phyloP scores from a whole-genome alignment of 164 flowering plant species.

The Vitis amurensis region DNA sequence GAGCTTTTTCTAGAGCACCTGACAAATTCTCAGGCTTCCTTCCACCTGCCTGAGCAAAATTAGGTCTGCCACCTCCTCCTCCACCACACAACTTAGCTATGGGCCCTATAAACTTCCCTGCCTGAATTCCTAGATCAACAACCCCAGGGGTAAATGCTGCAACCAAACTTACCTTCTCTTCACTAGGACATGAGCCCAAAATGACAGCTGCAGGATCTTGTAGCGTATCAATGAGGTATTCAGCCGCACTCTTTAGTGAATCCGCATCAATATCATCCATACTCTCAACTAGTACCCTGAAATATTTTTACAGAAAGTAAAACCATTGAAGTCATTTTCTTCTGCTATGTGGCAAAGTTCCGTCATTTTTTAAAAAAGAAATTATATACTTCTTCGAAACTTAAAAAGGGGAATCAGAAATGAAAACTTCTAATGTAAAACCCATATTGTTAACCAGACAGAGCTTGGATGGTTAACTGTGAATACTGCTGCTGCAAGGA shows the following conservation, averaged over 20 bases:
- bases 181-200: constrained; percentile 85
- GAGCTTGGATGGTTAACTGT: too few species aligned
- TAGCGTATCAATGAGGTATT: constrained; percentile 53
- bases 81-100: constrained; percentile 93
- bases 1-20: constrained; percentile 77
- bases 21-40: constrained; percentile 80
- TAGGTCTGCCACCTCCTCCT: constrained; percentile 95
- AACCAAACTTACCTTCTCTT: constrained; percentile 83
- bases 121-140: constrained; percentile 74
- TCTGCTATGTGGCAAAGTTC: not conserved
- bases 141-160: constrained; percentile 83
- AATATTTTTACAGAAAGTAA: not conserved
- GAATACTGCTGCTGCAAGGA: too few species aligned
- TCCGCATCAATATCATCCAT: constrained; percentile 90
- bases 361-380: not conserved
- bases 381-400: not conserved
- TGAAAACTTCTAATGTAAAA: too few species aligned
- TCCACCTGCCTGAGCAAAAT: constrained; percentile 98
- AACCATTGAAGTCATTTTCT: not conserved
- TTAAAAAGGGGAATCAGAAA: too few species aligned
- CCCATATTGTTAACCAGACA: too few species aligned
- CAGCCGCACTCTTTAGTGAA: constrained; percentile 88
- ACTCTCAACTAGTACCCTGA: constrained; percentile 80
- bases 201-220: constrained; percentile 86
- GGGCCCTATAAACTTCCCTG: constrained; percentile 85